These are phyloP conservation scores for Mucor irregularis DNA, from an alignment of 371 early-diverging fungal species.

Conservation along the genomic window DNA sequence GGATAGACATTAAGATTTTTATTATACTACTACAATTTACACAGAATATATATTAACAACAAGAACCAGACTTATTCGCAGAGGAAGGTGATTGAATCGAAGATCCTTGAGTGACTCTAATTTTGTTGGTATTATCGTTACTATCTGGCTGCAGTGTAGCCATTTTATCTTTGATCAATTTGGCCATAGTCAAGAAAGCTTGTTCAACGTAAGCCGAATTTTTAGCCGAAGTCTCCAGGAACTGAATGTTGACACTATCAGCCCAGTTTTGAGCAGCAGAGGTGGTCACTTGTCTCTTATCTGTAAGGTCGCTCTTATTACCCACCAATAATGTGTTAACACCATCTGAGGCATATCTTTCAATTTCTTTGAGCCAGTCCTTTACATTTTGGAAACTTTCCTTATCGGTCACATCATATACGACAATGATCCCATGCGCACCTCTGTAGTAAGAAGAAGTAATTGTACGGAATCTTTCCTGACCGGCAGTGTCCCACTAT, in stretches of 20 bases:
- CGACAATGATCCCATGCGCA: slow-evolving; percentile 98
- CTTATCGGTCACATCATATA: slow-evolving; percentile 97
- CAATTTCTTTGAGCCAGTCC: slow-evolving; percentile 96
- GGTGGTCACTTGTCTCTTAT: slow-evolving; percentile 72
- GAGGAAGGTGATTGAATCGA: slow-evolving; percentile 39
- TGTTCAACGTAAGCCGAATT: slow-evolving; percentile 93
- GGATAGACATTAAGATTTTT: too few relatives aligned
- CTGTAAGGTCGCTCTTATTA: slow-evolving; percentile 95
- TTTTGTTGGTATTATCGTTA: slow-evolving; percentile 43
- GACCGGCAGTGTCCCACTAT: slow-evolving; percentile 99
- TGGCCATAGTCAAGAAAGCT: slow-evolving; percentile 92
- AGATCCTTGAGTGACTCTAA: slow-evolving; percentile 51
- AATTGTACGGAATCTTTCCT: slow-evolving; percentile 99
- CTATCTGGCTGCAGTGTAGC: background rate
- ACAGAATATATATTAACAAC: slow-evolving; percentile 36
- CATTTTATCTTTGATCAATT: slow-evolving; percentile 74
- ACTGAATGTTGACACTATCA: slow-evolving; percentile 78
- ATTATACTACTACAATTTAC: background rate
- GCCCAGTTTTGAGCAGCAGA: slow-evolving; percentile 76
- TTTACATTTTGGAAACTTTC: slow-evolving; percentile 94
- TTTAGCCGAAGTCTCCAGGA: slow-evolving; percentile 93
- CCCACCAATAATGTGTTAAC: slow-evolving; percentile 95
- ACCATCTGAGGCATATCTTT: slow-evolving; percentile 90
- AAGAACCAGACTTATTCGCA: slow-evolving; percentile 41
- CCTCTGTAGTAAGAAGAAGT: slow-evolving; percentile 99